Percentiles rank a stretch among this genome's conserved stretches.
Conservation (phyloP, 192 early-diverging fungal species). For the Mortierella alpina region DNA sequence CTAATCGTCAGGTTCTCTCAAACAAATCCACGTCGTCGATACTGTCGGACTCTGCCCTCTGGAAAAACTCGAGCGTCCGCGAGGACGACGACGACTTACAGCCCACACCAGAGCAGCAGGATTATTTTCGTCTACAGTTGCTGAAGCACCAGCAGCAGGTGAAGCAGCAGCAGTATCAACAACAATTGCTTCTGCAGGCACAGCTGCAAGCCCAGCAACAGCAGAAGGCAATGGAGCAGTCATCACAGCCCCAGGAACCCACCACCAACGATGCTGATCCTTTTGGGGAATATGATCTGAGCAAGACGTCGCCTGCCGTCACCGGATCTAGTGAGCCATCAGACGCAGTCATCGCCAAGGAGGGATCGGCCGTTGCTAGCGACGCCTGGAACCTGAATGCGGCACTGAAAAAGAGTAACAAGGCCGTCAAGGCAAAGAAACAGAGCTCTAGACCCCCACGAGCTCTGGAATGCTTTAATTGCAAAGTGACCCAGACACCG, state of each 20-base stretch:
- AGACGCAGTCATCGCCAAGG: not conserved
- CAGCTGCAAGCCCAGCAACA: slow-evolving; percentile 26
- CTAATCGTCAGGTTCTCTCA: slow-evolving; percentile 5
- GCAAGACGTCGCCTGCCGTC: slow-evolving; percentile 9
- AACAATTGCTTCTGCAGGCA: slow-evolving; percentile 35
- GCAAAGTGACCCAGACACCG: slow-evolving; percentile 84
- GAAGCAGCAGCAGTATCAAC: slow-evolving; percentile 39
- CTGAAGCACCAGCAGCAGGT: slow-evolving; percentile 49
- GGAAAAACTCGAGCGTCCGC: slow-evolving; percentile 3
- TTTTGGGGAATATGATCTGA: slow-evolving; percentile 31
- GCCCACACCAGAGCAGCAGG: slow-evolving; percentile 49
- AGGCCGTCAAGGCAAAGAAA: slow-evolving; percentile 44
- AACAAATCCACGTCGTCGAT: not conserved
- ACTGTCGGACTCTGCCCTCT: not conserved
- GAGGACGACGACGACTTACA: slow-evolving; percentile 43
- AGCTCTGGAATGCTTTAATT: slow-evolving; percentile 77
- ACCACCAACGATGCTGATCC: slow-evolving; percentile 38
- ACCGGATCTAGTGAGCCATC: not conserved
- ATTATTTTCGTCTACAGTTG: slow-evolving; percentile 49
- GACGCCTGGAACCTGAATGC: slow-evolving; percentile 8
- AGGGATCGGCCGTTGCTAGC: not conserved
- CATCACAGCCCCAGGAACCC: not conserved
- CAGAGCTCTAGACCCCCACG: slow-evolving; percentile 52
- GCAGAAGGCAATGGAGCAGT: not conserved
- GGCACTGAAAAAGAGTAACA: slow-evolving; percentile 32